Evolutionary conservation across 257 asterid genomes (phyloP), one percentile per base, ranked within the genome.

Genomic region (Capsicum baccatum): DNA sequence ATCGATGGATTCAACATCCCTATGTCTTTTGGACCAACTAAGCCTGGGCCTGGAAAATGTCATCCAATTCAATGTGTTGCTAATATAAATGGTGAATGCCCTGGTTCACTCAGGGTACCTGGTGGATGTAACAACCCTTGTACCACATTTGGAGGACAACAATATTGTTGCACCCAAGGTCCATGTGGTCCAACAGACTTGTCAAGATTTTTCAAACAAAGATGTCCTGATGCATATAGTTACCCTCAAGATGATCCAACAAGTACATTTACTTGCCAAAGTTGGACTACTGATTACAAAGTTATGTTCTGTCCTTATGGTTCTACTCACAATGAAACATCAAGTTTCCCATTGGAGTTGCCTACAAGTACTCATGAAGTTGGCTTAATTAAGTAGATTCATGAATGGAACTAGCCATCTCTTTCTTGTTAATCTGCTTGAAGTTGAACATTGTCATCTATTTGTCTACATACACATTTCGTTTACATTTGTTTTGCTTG

Each of bases 1-100:
- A 2, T 92, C 11, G 88, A 90, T 6, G 95, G 97, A 8, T 94
- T 94, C 86, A 94, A 94, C 87, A 92, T 91, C 44, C 94, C 94
- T 15, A 83, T 91, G 91, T 91, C 88, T 1, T 90, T 90, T 9
- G 85, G 87, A 3, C 91, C 93, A 9, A 79, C 83, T 26, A 56
- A 4, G 5, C 54, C 67, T 0, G 60, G 78, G 0, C 80, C 88
- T 0, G 83, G 85, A 8, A 19, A 84, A 8, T 90, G 94, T 86
- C 86, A 87, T 3, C 37, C 63, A 50, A 87, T 88, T 3, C 63
- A 91, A 48, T 92, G 95, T 60, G 66, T 85, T 0, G 88, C 87
- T 0, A 88, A 87, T 19, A 88, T 92, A 17, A 89, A 84, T 5
- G 90, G 88, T 3, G 92, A 92, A 79, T 92, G 95, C 16, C 94